Evolutionary conservation across 257 asterid genomes (phyloP).

Genomic region (Eustoma russellianum): DNA sequence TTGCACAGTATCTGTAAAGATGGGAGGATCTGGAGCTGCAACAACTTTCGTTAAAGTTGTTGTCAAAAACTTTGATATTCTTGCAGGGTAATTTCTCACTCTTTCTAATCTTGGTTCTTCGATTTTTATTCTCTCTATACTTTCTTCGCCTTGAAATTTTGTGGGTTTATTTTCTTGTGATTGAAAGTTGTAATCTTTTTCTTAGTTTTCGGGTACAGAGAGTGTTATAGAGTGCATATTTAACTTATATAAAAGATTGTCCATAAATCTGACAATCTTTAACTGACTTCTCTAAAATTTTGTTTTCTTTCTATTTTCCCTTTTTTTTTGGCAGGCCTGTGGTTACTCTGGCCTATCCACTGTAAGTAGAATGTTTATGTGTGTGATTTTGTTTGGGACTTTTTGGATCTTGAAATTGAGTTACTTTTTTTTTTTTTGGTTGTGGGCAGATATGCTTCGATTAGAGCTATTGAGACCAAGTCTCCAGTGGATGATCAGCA

Average conservation of each 20-base stretch:
- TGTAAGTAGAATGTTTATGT: conserved; percentile 46
- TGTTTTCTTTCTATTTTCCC: too few relatives aligned
- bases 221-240: background rate
- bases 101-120: background rate
- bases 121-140: background rate
- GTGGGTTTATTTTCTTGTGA: conserved; percentile 4
- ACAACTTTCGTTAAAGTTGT: conserved; percentile 50
- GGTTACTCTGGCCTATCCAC: conserved; percentile 80
- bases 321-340: conserved; percentile 75
- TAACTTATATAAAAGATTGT: background rate
- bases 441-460: conserved; percentile 75
- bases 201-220: background rate
- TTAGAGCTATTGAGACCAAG: conserved; percentile 88
- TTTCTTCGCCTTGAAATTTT: background rate
- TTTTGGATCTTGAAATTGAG: background rate
- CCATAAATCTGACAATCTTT: conserved; percentile 8
- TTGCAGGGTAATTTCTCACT: conserved; percentile 53
- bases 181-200: too few relatives aligned
- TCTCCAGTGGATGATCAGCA: conserved; percentile 91
- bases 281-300: background rate
- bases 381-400: background rate
- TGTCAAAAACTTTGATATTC: conserved; percentile 52
- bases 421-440: conserved; percentile 13
- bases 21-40: conserved; percentile 78
- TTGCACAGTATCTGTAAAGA: background rate